Evolutionary conservation across 1,284 basidiomycete genomes (phyloP).

Genomic region (Xerocomus cyaneibrunnescens): DNA sequence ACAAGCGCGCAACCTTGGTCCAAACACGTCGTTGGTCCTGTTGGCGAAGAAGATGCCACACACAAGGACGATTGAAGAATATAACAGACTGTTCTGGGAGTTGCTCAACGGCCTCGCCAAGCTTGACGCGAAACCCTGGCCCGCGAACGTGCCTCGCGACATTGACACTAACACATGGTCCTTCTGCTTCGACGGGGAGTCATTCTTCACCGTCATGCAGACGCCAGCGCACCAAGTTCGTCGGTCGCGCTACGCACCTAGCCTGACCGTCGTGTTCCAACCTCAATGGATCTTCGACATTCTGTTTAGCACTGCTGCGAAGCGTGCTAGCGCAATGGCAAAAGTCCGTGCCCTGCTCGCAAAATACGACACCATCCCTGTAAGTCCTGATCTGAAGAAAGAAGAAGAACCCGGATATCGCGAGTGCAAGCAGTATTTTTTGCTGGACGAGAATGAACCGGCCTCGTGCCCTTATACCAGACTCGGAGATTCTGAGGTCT

Average conservation of each 20-base stretch:
- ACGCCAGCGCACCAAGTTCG: background rate
- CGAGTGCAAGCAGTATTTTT: background rate
- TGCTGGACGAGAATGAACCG: conserved; percentile 1
- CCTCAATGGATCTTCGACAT: conserved; percentile 1
- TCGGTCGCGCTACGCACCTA: background rate
- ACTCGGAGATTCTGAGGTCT: background rate
- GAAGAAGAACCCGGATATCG: background rate
- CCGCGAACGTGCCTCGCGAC: background rate
- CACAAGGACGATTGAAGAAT: background rate
- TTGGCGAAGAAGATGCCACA: conserved; percentile 1
- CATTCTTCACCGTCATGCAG: background rate
- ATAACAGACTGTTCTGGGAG: background rate
- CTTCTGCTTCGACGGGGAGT: background rate
- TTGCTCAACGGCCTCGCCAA: background rate
- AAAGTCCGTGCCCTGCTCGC: background rate
- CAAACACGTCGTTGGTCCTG: background rate
- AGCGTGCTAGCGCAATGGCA: background rate
- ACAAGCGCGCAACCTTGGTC: background rate
- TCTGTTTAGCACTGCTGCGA: background rate
- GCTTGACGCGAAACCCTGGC: background rate
- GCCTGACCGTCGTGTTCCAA: background rate
- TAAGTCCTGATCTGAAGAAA: background rate
- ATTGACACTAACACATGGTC: background rate
- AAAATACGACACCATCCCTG: background rate
- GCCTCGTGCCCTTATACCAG: background rate